Conservation (phyloP, 1,139 yeast genomes). For the Yamadazyma triangularis region DNA sequence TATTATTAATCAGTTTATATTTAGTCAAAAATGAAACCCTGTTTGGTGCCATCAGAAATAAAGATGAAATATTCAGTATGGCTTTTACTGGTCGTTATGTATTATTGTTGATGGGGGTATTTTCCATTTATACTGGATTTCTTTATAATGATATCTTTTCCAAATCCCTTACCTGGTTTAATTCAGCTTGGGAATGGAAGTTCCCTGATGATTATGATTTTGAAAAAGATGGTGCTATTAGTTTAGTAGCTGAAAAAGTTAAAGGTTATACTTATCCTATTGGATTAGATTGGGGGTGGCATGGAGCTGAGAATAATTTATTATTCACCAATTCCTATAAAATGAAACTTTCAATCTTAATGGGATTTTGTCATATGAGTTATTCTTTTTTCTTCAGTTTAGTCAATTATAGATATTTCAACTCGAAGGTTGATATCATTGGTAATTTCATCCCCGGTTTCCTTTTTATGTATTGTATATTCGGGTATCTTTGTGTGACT, state of each 20-base stretch:
- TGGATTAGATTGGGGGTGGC: constrained; percentile 80
- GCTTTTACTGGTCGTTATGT: constrained; percentile 75
- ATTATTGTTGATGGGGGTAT: constrained; percentile 66
- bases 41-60: constrained; percentile 49
- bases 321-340: constrained; percentile 75
- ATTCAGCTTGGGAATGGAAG: constrained; percentile 70
- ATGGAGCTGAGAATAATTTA: constrained; percentile 72
- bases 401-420: constrained; percentile 56
- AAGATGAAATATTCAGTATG: constrained; percentile 81
- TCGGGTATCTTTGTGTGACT: constrained; percentile 69
- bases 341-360: constrained; percentile 74
- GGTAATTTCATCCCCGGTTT: constrained; percentile 81
- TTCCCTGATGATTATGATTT: constrained; percentile 45
- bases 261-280: constrained; percentile 54
- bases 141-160: constrained; percentile 76
- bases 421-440: constrained; percentile 59
- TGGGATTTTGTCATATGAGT: constrained; percentile 78
- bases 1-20: constrained; percentile 53
- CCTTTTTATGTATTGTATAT: constrained; percentile 77
- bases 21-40: constrained; percentile 60
- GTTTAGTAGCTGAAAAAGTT: constrained; percentile 54
- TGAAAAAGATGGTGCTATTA: constrained; percentile 19
- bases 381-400: constrained; percentile 68
- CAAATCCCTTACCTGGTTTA: constrained; percentile 67
- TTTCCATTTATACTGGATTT: constrained; percentile 76